Evolutionary conservation across 1,284 basidiomycete genomes (phyloP), one percentile per base, ranked within the genome.

Genomic region (Microbotryomycetes sp.): DNA sequence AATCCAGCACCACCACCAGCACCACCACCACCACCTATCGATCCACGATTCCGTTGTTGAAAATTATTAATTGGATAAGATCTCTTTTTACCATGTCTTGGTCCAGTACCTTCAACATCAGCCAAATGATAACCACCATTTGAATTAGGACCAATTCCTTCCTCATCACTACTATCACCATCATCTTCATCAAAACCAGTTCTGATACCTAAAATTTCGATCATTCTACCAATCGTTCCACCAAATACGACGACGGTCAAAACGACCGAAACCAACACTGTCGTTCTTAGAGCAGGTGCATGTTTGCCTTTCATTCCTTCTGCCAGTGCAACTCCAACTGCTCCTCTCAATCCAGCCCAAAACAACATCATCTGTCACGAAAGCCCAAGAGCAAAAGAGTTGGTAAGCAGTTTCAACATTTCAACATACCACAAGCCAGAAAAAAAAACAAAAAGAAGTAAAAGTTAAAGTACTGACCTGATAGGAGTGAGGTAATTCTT

Each of bases 301-400:
- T 94, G 56, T 49, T 86, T 82, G 29, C 92, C 94, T 65, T 87
- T 86, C 80, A 99, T 96, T 7, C 94, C 94, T 3, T 91, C 89
- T 2, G 93, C 93, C 16, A 98, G 83, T 3, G 94, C 94, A 26
- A 98, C 96, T 26, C 96, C 94, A 45, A 97, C 94, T 0, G 94
- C 94, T 58, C 94, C 94, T 32, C 94, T 83, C 55, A 98, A 79
- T 7, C 96, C 96, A 0, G 94, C 94, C 96, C 94, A 99, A 78
- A 98, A 98, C 23, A 98, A 79, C 93, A 96, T 73, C 67, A 73
- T 69, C 50, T 70, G 19, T 19, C 22, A 15, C 36, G 15, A 16
- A 3, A 29, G 12, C 36, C 22, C 6, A 26, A 9, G 2, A 16
- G 5, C 16, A 54, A 25, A n/a, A 12, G 5, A 3, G 28, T 6